Evolutionary conservation across 305 asterid genomes (phyloP), one percentile per base, ranked within the genome.

Genomic region (Solanum hybrid): DNA sequence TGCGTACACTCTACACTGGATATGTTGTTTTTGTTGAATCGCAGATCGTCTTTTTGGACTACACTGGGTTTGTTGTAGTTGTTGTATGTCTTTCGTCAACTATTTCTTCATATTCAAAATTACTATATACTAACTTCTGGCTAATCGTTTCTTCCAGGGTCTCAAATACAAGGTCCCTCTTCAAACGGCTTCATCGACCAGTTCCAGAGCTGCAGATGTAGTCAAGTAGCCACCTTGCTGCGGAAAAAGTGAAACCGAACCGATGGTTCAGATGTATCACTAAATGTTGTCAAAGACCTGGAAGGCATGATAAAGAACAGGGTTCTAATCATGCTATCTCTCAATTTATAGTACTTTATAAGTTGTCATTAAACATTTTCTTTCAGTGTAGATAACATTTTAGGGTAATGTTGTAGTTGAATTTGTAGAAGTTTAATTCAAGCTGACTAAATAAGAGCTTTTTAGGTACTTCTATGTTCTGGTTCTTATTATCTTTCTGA

Each of bases 301-400:
- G 72, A 71, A 56, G 46, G 87, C 46, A 56, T 85, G 87, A 85
- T 85, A 85, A 85, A 85, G 87, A 32, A 66, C 75, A 32, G 75
- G 75, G 73, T 56, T 85, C 87, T 85, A 85, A 31, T 85, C 87
- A 56, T 85, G 87, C 12, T 56, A 10, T 56, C 73, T 56, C 13
- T 51, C 31, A 31, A 56, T 85, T 85, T 56, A 51, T 56, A 60
- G 76, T 10, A 31, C 87, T 56, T 56, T 29, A 82, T 85, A 82
- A 82, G 87, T 85, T 22, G 87, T 51, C 87, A 20, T 31, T n/a
- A 2, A 85, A 32, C 32, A 56, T 6, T 85, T 56, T 31, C 11
- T 4, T 82, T 29, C 38, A 81, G 27, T 85, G 76, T 85, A 85
- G 87, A 85, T 51, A 85, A 11, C 87, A 31, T 51, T 79, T 56